Conservation (phyloP, 2,329 filamentous ascomycete species). For the Penicillium italicum region DNA sequence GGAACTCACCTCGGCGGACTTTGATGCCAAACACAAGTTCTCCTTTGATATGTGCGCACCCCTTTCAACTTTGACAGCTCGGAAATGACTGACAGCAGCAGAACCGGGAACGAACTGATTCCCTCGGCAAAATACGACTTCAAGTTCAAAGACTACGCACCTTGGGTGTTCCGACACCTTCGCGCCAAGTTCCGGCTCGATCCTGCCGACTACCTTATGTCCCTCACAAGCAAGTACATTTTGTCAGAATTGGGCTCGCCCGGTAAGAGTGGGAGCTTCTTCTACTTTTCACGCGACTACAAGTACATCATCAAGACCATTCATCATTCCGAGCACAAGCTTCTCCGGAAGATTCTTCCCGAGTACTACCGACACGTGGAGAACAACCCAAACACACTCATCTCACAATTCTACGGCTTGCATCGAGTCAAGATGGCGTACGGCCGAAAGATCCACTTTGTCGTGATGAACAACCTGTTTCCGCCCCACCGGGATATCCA, state of each 20-base stretch:
- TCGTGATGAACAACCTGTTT: slow-evolving; percentile 99
- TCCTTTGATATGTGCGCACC: slow-evolving; percentile 88
- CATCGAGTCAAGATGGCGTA: slow-evolving; percentile 98
- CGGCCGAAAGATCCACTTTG: slow-evolving; percentile 97
- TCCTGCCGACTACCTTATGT: slow-evolving; percentile 97
- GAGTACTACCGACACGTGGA: slow-evolving; percentile 93
- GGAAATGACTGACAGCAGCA: slow-evolving; percentile 43
- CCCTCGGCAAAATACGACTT: slow-evolving; percentile 99
- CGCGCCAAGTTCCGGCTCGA: slow-evolving; percentile 85
- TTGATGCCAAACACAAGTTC: slow-evolving; percentile 92
- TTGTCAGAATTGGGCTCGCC: slow-evolving; percentile 94
- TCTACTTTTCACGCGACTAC: slow-evolving; percentile 99
- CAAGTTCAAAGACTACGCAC: slow-evolving; percentile 99
- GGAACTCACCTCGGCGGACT: slow-evolving; percentile 84
- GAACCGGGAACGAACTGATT: slow-evolving; percentile 92
- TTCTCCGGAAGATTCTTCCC: slow-evolving; percentile 54
- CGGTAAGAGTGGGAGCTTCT: slow-evolving; percentile 97
- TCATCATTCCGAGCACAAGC: slow-evolving; percentile 74
- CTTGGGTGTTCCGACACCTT: slow-evolving; percentile 95
- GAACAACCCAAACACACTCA: slow-evolving; percentile 90
- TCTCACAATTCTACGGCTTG: slow-evolving; percentile 96
- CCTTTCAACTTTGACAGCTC: not conserved
- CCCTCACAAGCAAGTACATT: slow-evolving; percentile 96
- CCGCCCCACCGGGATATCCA: slow-evolving; percentile 97
- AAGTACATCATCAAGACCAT: slow-evolving; percentile 99